Evolutionary conservation across 1,284 basidiomycete species (phyloP).

Genomic region (Trametes pubescens): DNA sequence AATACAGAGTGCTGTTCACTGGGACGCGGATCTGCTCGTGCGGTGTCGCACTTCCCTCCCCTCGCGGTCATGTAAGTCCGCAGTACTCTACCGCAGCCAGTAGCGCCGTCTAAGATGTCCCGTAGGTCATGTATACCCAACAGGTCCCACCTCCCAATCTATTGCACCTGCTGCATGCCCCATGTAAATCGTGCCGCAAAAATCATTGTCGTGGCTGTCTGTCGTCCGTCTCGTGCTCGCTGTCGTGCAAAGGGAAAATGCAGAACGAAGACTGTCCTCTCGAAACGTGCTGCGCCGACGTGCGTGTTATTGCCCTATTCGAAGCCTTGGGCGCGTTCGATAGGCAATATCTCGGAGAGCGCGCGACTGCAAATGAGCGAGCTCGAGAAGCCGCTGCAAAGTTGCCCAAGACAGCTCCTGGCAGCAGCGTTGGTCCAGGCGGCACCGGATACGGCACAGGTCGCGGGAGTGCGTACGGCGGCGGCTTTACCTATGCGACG

Average conservation of each 20-base stretch:
- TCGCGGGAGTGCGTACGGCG: neutral
- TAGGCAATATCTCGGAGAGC: constrained; percentile 52
- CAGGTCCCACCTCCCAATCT: constrained; percentile 45
- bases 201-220: constrained; percentile 61
- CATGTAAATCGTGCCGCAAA: constrained; percentile 51
- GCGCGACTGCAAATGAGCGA: constrained; percentile 48
- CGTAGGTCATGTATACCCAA: constrained; percentile 52
- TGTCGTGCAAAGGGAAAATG: constrained; percentile 51
- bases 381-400: constrained; percentile 44
- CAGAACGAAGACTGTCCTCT: constrained; percentile 47
- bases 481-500: neutral
- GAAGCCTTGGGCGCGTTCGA: constrained; percentile 59
- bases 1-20: constrained; percentile 27
- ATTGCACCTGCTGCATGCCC: constrained; percentile 51
- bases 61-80: constrained; percentile 32
- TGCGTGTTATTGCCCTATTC: constrained; percentile 58
- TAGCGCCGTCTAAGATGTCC: neutral
- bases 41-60: constrained; percentile 23
- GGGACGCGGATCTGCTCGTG: constrained; percentile 29
- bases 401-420: constrained; percentile 23
- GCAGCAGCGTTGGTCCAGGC: constrained; percentile 53
- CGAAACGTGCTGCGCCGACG: constrained; percentile 53
- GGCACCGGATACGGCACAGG: constrained; percentile 54
- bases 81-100: neutral
- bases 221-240: constrained; percentile 46